Conservation (phyloP, 1,139 yeast species). For the Protomyces inundatus region DNA sequence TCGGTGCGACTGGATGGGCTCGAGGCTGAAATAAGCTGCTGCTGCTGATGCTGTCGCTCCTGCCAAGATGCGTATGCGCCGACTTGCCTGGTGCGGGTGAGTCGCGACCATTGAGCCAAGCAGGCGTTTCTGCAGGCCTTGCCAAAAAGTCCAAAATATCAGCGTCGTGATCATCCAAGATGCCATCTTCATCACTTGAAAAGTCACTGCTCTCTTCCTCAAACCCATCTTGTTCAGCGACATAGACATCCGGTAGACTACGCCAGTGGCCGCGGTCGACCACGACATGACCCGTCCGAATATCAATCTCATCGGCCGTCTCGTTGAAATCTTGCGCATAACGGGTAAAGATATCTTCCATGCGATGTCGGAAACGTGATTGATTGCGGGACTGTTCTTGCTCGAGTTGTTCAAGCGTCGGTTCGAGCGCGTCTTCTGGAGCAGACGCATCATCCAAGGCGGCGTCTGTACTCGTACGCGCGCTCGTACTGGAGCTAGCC, state of each 20-base stretch:
- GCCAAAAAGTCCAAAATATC: slow-evolving; percentile 13
- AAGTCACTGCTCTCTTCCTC: slow-evolving; percentile 16
- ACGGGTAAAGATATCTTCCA: slow-evolving; percentile 31
- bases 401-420: not conserved
- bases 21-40: not conserved
- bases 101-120: not conserved
- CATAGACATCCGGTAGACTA: slow-evolving; percentile 21
- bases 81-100: not conserved
- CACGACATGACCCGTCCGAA: slow-evolving; percentile 32
- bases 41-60: too few relatives aligned
- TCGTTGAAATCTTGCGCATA: slow-evolving; percentile 29
- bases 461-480: too few relatives aligned
- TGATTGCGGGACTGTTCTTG: slow-evolving; percentile 9
- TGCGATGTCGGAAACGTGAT: slow-evolving; percentile 15
- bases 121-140: slow-evolving; percentile 3
- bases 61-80: not conserved
- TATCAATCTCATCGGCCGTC: slow-evolving; percentile 32
- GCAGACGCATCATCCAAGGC: too few relatives aligned
- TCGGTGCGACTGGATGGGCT: not conserved
- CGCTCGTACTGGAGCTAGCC: too few relatives aligned
- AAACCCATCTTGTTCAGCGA: not conserved
- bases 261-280: slow-evolving; percentile 32
- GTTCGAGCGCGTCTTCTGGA: not conserved
- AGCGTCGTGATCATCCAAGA: slow-evolving; percentile 21
- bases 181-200: slow-evolving; percentile 20